A percentile compares a stretch with the other conserved stretches of the same genome.
These are phyloP conservation scores for Debaryomyces maramus DNA, from an alignment of 805 yeast genomes.

Conservation along the genomic window DNA sequence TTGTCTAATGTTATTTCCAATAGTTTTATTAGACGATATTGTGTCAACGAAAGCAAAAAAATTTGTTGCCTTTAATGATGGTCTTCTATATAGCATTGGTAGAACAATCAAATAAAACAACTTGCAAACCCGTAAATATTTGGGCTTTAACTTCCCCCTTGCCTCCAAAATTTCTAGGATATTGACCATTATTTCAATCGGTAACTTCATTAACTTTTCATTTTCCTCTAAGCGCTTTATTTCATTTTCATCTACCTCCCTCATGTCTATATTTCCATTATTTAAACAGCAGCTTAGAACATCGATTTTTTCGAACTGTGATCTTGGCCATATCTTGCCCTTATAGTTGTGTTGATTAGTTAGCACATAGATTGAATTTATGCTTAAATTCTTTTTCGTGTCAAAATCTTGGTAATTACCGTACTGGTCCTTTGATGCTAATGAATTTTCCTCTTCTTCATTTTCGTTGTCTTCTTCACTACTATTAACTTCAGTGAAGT, in stretches of 20 bases:
- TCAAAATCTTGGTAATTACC: slow-evolving; percentile 28
- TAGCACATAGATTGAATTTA: slow-evolving; percentile 35
- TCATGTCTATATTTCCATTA: slow-evolving; percentile 22
- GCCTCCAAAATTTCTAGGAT: slow-evolving; percentile 31
- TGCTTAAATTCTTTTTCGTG: slow-evolving; percentile 24
- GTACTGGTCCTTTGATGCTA: slow-evolving; percentile 11
- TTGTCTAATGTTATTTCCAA: slow-evolving; percentile 60
- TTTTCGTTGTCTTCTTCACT: slow-evolving; percentile 26
- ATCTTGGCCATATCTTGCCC: slow-evolving; percentile 47
- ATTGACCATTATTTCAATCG: slow-evolving; percentile 33
- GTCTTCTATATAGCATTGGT: slow-evolving; percentile 66
- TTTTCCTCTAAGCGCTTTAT: slow-evolving; percentile 15
- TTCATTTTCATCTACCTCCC: slow-evolving; percentile 12
- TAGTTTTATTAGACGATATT: slow-evolving; percentile 46
- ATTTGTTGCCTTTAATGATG: slow-evolving; percentile 64
- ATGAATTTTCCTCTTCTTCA: slow-evolving; percentile 9
- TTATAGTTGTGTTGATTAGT: slow-evolving; percentile 19
- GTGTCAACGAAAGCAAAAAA: slow-evolving; percentile 73
- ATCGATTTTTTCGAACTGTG: slow-evolving; percentile 52
- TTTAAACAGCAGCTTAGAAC: slow-evolving; percentile 39
- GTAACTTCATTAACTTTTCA: slow-evolving; percentile 26
- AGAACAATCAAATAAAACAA: slow-evolving; percentile 59
- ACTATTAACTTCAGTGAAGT: slow-evolving; percentile 22
- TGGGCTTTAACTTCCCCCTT: slow-evolving; percentile 39
- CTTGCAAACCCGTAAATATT: slow-evolving; percentile 59